A percentile compares a stretch with the other conserved stretches of the same genome.
Conservation (phyloP, 352 stramenopile genomes). For the Globisporangium cederbergense region DNA sequence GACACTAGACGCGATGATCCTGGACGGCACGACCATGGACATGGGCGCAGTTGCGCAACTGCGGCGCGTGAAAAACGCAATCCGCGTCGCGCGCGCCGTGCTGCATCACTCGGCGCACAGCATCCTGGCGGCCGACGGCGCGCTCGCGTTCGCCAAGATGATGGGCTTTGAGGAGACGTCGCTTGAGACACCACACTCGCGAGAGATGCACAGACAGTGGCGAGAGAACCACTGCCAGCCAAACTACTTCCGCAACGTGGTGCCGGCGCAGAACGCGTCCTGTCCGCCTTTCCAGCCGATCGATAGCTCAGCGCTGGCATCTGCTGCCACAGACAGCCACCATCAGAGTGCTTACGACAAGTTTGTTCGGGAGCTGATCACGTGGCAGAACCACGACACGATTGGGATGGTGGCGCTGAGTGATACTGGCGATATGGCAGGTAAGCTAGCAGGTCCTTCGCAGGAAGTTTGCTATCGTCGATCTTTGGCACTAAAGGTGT, state of each 20-base stretch:
- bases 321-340: neutral
- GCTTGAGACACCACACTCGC: slow-evolving; percentile 63
- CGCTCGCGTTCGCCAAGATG: slow-evolving; percentile 87
- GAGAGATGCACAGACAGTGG: slow-evolving; percentile 57
- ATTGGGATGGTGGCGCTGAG: slow-evolving; percentile 86
- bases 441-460: slow-evolving; percentile 13
- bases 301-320: no score
- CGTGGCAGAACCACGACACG: slow-evolving; percentile 84
- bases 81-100: slow-evolving; percentile 79
- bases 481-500: neutral
- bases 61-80: slow-evolving; percentile 76
- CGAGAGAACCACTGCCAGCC: slow-evolving; percentile 68
- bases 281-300: slow-evolving; percentile 82
- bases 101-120: slow-evolving; percentile 89
- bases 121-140: slow-evolving; percentile 82
- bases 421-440: slow-evolving; percentile 61
- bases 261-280: slow-evolving; percentile 53
- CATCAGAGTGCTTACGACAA: neutral
- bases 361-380: slow-evolving; percentile 30
- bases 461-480: neutral
- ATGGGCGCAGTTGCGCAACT: slow-evolving; percentile 86
- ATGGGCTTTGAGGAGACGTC: slow-evolving; percentile 84
- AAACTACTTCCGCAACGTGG: slow-evolving; percentile 89
- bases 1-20: slow-evolving; percentile 90
- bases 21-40: slow-evolving; percentile 80